Evolutionary conservation across 768 basidiomycete genomes (phyloP).

Genomic region (Mycena olivaceomarginata): DNA sequence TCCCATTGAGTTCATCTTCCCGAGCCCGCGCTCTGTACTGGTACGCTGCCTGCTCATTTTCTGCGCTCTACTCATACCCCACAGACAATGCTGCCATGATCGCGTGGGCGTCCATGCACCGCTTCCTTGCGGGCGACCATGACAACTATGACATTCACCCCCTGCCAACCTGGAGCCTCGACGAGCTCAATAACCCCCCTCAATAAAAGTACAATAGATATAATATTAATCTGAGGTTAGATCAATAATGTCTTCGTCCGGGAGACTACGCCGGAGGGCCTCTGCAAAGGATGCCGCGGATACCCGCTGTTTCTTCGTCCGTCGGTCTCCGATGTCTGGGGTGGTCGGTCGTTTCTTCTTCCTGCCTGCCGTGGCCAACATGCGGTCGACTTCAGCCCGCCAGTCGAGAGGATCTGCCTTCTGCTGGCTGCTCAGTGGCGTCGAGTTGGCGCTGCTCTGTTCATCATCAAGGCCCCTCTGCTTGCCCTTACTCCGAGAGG

Average conservation of each 20-base stretch:
- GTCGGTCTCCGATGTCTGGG: not conserved
- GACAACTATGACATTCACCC: constrained; percentile 79
- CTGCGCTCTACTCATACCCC: not conserved
- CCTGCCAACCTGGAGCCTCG: constrained; percentile 87
- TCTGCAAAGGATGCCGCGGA: constrained; percentile 1
- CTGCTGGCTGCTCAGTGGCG: not conserved
- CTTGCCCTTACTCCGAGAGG: not conserved
- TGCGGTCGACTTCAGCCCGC: not conserved
- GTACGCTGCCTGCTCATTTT: constrained; percentile 58
- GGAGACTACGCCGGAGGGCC: constrained; percentile 10
- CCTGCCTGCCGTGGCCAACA: not conserved
- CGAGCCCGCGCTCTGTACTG: constrained; percentile 89
- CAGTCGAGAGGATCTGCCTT: not conserved
- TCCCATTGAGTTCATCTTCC: constrained; percentile 75
- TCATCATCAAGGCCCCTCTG: not conserved
- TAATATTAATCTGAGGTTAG: constrained; percentile 21
- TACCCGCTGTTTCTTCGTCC: not conserved
- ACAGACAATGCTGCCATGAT: constrained; percentile 98
- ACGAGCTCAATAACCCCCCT: constrained; percentile 60
- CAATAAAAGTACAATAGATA: not conserved
- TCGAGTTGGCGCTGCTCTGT: not conserved
- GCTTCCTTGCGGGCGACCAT: constrained; percentile 78
- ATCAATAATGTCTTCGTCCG: constrained; percentile 32
- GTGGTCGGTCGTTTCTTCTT: not conserved
- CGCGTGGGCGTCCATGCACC: constrained; percentile 92